These are phyloP conservation scores for Backusella australiensis DNA, from an alignment of 192 early-diverging fungal species.

Conservation along the genomic window DNA sequence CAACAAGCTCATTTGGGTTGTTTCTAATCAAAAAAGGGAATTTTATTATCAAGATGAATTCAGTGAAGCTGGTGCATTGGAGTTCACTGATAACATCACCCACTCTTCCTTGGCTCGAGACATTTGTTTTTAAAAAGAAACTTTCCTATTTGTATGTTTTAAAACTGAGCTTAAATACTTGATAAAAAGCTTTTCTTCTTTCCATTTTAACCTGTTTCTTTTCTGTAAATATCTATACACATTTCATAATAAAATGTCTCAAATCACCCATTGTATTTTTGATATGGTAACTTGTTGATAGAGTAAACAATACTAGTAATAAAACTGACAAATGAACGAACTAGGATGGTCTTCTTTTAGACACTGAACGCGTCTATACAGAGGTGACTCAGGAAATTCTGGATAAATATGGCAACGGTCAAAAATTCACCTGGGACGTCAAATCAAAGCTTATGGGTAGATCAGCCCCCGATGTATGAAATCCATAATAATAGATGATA, in stretches of 20 bases:
- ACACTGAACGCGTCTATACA: slow-evolving; percentile 90
- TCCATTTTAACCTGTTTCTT: not conserved
- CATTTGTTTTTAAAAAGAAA: not conserved
- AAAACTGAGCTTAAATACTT: not conserved
- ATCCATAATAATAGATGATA: not conserved
- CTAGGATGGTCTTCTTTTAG: slow-evolving; percentile 71
- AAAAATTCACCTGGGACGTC: slow-evolving; percentile 61
- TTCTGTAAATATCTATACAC: not conserved
- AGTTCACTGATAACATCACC: not conserved
- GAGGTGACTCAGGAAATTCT: slow-evolving; percentile 84
- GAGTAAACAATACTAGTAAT: no score
- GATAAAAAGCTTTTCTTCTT: not conserved
- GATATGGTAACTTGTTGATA: slow-evolving; percentile 52
- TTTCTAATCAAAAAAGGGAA: slow-evolving; percentile 8
- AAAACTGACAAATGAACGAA: not conserved
- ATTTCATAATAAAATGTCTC: slow-evolving; percentile 17
- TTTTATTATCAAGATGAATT: not conserved
- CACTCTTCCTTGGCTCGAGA: not conserved
- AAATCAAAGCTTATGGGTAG: slow-evolving; percentile 78
- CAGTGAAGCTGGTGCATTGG: not conserved
- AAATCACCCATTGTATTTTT: slow-evolving; percentile 69
- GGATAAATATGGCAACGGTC: slow-evolving; percentile 61
- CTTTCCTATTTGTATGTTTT: not conserved
- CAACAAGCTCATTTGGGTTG: slow-evolving; percentile 28
- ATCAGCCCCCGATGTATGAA: slow-evolving; percentile 45